A percentile compares a stretch with the other conserved stretches of the same genome.
These are phyloP conservation scores for Clavispora santaluciae DNA, from an alignment of 805 yeast species.

Conservation along the genomic window DNA sequence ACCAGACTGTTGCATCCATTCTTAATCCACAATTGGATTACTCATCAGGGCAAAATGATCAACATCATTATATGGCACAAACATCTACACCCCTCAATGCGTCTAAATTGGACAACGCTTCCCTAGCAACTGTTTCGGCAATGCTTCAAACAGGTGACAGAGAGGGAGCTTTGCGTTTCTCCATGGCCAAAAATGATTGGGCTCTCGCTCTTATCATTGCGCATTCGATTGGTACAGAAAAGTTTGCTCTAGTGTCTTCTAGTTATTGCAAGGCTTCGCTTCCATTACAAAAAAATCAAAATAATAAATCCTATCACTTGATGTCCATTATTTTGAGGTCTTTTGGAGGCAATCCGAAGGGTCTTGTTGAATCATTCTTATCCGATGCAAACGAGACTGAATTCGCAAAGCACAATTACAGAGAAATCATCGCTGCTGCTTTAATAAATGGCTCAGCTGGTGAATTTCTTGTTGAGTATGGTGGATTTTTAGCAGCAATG, in stretches of 20 bases:
- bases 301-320: slow-evolving; percentile 34
- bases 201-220: slow-evolving; percentile 72
- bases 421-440: slow-evolving; percentile 39
- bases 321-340: slow-evolving; percentile 59
- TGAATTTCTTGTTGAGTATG: slow-evolving; percentile 49
- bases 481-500: slow-evolving; percentile 37
- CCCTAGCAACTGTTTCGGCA: slow-evolving; percentile 28
- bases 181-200: slow-evolving; percentile 66
- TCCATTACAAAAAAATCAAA: slow-evolving; percentile 37
- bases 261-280: slow-evolving; percentile 49
- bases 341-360: slow-evolving; percentile 55
- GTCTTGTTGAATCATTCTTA: slow-evolving; percentile 47
- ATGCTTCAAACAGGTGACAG: slow-evolving; percentile 59
- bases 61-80: slow-evolving; percentile 1
- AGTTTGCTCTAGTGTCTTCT: slow-evolving; percentile 54
- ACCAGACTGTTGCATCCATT: slow-evolving; percentile 28
- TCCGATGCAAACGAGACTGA: slow-evolving; percentile 36
- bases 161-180: slow-evolving; percentile 57
- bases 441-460: slow-evolving; percentile 29
- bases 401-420: slow-evolving; percentile 53
- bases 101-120: slow-evolving; percentile 35
- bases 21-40: slow-evolving; percentile 42
- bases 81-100: slow-evolving; percentile 25
- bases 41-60: slow-evolving; percentile 18
- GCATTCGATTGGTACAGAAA: slow-evolving; percentile 56